phyloP scores from a whole-genome alignment of 2,329 filamentous ascomycete genomes.

The Claviceps maximensis region DNA sequence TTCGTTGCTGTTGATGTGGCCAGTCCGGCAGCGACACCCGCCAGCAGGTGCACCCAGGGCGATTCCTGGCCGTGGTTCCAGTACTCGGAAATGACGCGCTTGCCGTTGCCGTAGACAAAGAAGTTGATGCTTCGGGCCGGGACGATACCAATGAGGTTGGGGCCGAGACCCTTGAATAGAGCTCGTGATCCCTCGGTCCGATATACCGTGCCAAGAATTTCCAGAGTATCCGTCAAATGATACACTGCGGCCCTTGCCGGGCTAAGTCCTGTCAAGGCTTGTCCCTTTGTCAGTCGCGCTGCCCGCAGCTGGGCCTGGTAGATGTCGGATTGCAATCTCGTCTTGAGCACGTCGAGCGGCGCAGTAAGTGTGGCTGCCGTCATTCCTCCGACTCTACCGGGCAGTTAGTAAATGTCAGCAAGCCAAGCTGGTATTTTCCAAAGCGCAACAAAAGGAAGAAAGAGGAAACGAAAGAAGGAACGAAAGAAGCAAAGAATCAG shows the following conservation, averaged over 20 bases:
- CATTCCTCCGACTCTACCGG: constrained; percentile 67
- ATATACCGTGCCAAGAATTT: constrained; percentile 73
- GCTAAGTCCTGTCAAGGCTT: constrained; percentile 36
- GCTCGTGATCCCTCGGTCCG: constrained; percentile 71
- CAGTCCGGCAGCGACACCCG: constrained; percentile 67
- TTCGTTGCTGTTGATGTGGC: constrained; percentile 86
- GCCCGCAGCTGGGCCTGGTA: constrained; percentile 74
- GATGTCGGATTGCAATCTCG: constrained; percentile 84
- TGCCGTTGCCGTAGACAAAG: constrained; percentile 85
- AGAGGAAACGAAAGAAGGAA: not conserved
- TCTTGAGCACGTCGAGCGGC: constrained; percentile 88
- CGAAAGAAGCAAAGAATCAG: too few species aligned
- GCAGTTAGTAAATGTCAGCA: constrained; percentile 8
- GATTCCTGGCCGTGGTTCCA: constrained; percentile 59
- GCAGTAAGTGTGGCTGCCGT: constrained; percentile 85
- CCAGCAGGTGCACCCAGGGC: constrained; percentile 63
- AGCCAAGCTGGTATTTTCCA: not conserved
- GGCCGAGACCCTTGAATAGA: constrained; percentile 84
- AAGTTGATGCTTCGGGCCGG: constrained; percentile 89
- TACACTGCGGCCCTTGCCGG: constrained; percentile 52
- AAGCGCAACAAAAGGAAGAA: not conserved
- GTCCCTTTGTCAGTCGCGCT: constrained; percentile 45
- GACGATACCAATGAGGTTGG: constrained; percentile 80
- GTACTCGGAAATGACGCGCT: constrained; percentile 63
- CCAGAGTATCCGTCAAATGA: constrained; percentile 74